phyloP scores from a whole-genome alignment of 148 eudicot species.

The Silene conica region DNA sequence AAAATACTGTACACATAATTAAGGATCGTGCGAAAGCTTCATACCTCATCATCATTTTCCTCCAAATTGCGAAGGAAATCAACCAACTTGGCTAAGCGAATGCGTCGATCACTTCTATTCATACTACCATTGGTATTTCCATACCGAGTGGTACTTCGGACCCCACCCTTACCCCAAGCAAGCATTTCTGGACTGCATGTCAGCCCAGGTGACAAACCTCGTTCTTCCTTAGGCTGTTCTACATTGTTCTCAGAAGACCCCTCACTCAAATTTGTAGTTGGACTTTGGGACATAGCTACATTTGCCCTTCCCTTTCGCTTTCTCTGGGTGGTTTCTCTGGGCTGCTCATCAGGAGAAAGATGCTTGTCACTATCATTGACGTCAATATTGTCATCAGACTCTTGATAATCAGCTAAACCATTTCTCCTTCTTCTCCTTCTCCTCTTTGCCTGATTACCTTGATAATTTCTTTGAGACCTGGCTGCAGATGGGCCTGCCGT shows the following conservation, averaged over 20 bases:
- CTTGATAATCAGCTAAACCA: slow-evolving; percentile 23
- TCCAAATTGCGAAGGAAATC: slow-evolving; percentile 38
- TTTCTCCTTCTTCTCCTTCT: slow-evolving; percentile 34
- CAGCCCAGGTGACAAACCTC: slow-evolving; percentile 23
- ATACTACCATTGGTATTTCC: slow-evolving; percentile 19
- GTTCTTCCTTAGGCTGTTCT: slow-evolving; percentile 31
- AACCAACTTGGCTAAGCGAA: slow-evolving; percentile 42
- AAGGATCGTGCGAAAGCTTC: not conserved
- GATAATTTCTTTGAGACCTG: slow-evolving; percentile 23
- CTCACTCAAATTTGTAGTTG: slow-evolving; percentile 32
- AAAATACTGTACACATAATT: not conserved
- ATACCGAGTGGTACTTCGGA: slow-evolving; percentile 32
- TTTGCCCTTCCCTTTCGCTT: slow-evolving; percentile 32
- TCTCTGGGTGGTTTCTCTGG: slow-evolving; percentile 30
- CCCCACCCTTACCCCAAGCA: slow-evolving; percentile 52
- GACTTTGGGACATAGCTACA: slow-evolving; percentile 30
- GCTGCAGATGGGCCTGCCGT: slow-evolving; percentile 24
- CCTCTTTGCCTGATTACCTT: slow-evolving; percentile 30
- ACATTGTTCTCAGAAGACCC: slow-evolving; percentile 30
- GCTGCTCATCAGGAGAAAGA: slow-evolving; percentile 32
- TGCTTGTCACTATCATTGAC: slow-evolving; percentile 28
- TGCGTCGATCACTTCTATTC: slow-evolving; percentile 31
- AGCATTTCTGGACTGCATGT: slow-evolving; percentile 37
- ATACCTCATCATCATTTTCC: slow-evolving; percentile 43
- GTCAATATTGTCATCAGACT: slow-evolving; percentile 37